Conservation (phyloP, 169 alveolate species). For the Eimeria sp. region DNA sequence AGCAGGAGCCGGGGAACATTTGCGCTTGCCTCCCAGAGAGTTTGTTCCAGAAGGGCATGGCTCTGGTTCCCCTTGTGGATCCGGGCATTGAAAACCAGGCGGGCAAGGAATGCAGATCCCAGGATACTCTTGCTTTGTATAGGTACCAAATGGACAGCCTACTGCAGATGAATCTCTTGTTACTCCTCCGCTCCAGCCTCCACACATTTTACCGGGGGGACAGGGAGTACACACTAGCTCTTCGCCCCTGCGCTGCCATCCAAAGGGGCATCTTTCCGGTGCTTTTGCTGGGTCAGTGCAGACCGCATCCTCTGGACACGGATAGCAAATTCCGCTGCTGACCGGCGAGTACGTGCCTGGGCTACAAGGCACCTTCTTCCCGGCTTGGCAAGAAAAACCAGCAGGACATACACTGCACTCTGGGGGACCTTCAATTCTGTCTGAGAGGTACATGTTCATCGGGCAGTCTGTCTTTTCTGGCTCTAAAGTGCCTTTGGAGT, state of each 20-base stretch:
- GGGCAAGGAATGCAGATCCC: conserved; percentile 69
- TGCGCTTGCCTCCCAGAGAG: conserved; percentile 54
- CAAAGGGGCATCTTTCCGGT: conserved; percentile 49
- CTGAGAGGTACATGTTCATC: conserved; percentile 34
- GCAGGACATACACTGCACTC: conserved; percentile 44
- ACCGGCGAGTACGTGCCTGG: conserved; percentile 49
- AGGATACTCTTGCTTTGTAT: conserved; percentile 42
- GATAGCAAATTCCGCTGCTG: conserved; percentile 41
- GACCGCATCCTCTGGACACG: conserved; percentile 38
- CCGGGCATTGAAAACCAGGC: conserved; percentile 67
- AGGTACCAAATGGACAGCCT: conserved; percentile 42
- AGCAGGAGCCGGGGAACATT: conserved; percentile 31
- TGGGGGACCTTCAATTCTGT: not conserved
- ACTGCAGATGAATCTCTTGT: conserved; percentile 5
- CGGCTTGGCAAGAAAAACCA: conserved; percentile 52
- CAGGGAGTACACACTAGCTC: conserved; percentile 49
- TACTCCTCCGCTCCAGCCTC: conserved; percentile 18
- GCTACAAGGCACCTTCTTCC: not conserved
- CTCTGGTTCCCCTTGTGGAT: conserved; percentile 10
- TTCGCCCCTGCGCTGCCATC: conserved; percentile 71
- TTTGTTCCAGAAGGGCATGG: conserved; percentile 61
- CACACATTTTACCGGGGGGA: conserved; percentile 61
- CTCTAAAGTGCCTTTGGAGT: not conserved
- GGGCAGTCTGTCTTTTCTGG: conserved; percentile 21
- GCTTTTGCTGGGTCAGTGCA: conserved; percentile 60